Percentiles rank a stretch among this genome's conserved stretches.
Conservation (phyloP, 441 rosid species). For the Theobroma grandiflorum region DNA sequence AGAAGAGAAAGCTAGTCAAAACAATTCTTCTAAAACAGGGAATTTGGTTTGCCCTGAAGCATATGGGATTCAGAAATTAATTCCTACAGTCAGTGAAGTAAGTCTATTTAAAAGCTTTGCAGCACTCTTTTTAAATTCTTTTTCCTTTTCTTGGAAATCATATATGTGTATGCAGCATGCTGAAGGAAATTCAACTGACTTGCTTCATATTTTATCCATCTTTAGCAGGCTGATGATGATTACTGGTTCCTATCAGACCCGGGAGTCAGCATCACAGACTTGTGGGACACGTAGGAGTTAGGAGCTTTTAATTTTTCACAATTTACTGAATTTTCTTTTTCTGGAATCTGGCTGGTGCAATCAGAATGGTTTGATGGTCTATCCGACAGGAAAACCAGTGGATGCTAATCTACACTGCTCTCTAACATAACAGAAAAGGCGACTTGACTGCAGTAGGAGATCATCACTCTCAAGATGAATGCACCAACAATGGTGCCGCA, state of each 20-base stretch:
- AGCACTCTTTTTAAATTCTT: not conserved
- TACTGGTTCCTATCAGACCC: slow-evolving; percentile 75
- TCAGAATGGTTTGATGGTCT: not conserved
- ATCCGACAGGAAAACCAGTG: not conserved
- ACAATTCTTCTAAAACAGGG: slow-evolving; percentile 20
- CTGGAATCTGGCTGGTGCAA: not conserved
- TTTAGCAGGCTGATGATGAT: slow-evolving; percentile 66
- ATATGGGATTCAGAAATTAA: slow-evolving; percentile 59
- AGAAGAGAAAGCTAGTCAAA: slow-evolving; percentile 27
- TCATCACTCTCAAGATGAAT: not conserved
- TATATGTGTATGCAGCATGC: not conserved
- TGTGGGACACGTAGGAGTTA: slow-evolving; percentile 50
- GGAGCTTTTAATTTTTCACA: not conserved
- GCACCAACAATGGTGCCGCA: not conserved
- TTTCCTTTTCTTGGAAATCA: not conserved
- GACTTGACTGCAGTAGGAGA: not conserved
- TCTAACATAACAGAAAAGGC: not conserved
- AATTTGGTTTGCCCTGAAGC: slow-evolving; percentile 28
- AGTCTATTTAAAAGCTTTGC: slow-evolving; percentile 37
- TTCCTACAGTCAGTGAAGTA: slow-evolving; percentile 65
- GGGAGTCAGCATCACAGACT: slow-evolving; percentile 58
- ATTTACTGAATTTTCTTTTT: too few species aligned
- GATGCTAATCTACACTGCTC: not conserved
- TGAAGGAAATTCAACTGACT: not conserved
- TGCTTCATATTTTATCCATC: slow-evolving; percentile 12